A percentile compares a stretch with the other conserved stretches of the same genome.
Conservation (phyloP, 768 basidiomycete genomes). For the Cubamyces sp. region DNA sequence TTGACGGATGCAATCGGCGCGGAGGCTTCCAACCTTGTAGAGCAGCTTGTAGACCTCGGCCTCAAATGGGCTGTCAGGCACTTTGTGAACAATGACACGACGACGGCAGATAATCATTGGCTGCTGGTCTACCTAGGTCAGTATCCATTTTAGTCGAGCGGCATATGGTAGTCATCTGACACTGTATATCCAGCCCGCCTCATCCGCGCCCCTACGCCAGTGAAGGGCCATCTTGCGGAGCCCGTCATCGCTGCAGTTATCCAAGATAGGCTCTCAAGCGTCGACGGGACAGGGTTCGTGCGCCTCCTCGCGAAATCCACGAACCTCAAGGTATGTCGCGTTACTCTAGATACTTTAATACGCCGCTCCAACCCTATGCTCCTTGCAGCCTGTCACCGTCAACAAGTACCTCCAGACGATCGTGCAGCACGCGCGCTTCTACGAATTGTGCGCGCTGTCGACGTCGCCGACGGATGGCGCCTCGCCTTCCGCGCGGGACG, state of each 20-base stretch:
- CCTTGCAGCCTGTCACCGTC: slow-evolving; percentile 61
- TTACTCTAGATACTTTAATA: slow-evolving; percentile 1
- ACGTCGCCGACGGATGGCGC: slow-evolving; percentile 7
- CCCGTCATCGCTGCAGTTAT: slow-evolving; percentile 67
- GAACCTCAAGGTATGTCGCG: slow-evolving; percentile 61
- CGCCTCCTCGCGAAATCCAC: slow-evolving; percentile 29
- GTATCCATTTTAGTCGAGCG: neutral
- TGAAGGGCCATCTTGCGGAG: slow-evolving; percentile 69
- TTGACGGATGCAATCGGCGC: neutral
- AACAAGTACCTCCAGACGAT: slow-evolving; percentile 79
- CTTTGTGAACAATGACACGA: slow-evolving; percentile 7
- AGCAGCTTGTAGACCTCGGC: slow-evolving; percentile 25
- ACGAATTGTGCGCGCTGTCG: slow-evolving; percentile 42
- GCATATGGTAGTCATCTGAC: neutral
- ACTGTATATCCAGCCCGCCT: neutral
- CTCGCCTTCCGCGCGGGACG: slow-evolving; percentile 41
- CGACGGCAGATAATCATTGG: slow-evolving; percentile 3
- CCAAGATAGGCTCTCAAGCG: slow-evolving; percentile 58
- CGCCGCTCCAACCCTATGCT: neutral
- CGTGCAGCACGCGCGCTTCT: slow-evolving; percentile 70
- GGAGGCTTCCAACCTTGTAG: neutral
- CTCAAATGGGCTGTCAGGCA: slow-evolving; percentile 27
- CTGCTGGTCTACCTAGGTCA: slow-evolving; percentile 11
- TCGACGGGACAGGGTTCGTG: slow-evolving; percentile 35
- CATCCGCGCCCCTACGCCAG: slow-evolving; percentile 13